phyloP scores from a whole-genome alignment of 78 protist species.

The Neovahlkampfia damariscottae region DNA sequence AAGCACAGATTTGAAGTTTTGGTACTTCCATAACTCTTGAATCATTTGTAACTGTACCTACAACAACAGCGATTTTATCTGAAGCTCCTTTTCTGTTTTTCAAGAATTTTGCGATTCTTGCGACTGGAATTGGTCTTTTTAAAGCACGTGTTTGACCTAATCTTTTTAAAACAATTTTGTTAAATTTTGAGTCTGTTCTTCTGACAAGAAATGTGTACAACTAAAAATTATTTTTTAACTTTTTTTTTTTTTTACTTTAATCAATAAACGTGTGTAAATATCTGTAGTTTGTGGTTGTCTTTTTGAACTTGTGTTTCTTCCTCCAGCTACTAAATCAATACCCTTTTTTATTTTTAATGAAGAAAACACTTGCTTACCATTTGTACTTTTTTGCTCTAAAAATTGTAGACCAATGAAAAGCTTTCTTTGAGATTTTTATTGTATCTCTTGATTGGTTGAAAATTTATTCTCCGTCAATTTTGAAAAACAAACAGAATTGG shows the following conservation, averaged over 20 bases:
- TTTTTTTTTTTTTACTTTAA: too few relatives aligned
- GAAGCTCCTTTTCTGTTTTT: slow-evolving; percentile 38
- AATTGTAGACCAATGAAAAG: too few relatives aligned
- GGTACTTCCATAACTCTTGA: slow-evolving; percentile 83
- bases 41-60: slow-evolving; percentile 97
- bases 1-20: slow-evolving; percentile 83
- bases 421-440: too few relatives aligned
- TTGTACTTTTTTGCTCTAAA: too few relatives aligned
- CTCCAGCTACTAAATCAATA: slow-evolving; percentile 42
- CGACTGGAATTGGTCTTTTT: slow-evolving; percentile 82
- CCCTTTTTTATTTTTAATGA: too few relatives aligned
- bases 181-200: slow-evolving; percentile 91
- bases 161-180: slow-evolving; percentile 83
- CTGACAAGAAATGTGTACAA: slow-evolving; percentile 94
- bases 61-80: slow-evolving; percentile 74
- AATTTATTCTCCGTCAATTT: too few relatives aligned
- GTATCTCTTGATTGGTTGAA: too few relatives aligned
- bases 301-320: slow-evolving; percentile 34
- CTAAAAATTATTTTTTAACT: too few relatives aligned
- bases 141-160: slow-evolving; percentile 67
- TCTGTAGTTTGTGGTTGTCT: slow-evolving; percentile 35
- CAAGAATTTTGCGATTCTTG: slow-evolving; percentile 55
- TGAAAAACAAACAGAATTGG: too few relatives aligned
- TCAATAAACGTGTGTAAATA: background rate
- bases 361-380: too few relatives aligned